These are phyloP conservation scores for Raddia guianensis DNA, from an alignment of 176 grass and related monocot species.

Conservation along the genomic window DNA sequence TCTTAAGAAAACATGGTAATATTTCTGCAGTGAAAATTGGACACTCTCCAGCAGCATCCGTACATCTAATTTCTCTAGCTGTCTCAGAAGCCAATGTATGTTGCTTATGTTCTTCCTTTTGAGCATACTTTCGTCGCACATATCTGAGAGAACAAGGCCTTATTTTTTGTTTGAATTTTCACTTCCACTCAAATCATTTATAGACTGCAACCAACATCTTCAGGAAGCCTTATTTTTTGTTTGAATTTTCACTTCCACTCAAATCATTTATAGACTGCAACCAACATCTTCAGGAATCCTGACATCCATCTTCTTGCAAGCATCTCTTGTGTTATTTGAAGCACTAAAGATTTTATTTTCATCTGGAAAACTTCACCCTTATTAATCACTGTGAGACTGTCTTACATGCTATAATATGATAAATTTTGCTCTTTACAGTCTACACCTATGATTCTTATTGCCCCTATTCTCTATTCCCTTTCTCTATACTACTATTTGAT, in stretches of 20 bases:
- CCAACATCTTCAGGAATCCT: constrained; percentile 14
- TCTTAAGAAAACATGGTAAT: background rate
- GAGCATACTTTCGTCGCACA: constrained; percentile 14
- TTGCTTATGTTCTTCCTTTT: background rate
- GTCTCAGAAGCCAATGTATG: constrained; percentile 8
- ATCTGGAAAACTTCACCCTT: no score
- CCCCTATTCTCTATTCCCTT: no score
- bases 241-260: background rate
- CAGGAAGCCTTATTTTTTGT: constrained; percentile 27
- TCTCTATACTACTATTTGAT: no score
- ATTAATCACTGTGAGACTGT: no score
- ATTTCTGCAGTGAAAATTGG: background rate
- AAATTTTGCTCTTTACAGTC: no score
- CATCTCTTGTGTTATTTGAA: no score
- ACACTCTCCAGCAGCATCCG: background rate
- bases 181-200: background rate
- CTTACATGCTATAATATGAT: no score
- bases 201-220: background rate
- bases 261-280: background rate
- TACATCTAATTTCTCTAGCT: constrained; percentile 5
- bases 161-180: constrained; percentile 29
- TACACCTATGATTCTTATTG: no score
- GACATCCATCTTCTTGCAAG: no score
- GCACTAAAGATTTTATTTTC: no score
- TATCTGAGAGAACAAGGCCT: background rate